phyloP scores from a whole-genome alignment of 108 stramenopile genomes.

The Poteriospumella lacustris region DNA sequence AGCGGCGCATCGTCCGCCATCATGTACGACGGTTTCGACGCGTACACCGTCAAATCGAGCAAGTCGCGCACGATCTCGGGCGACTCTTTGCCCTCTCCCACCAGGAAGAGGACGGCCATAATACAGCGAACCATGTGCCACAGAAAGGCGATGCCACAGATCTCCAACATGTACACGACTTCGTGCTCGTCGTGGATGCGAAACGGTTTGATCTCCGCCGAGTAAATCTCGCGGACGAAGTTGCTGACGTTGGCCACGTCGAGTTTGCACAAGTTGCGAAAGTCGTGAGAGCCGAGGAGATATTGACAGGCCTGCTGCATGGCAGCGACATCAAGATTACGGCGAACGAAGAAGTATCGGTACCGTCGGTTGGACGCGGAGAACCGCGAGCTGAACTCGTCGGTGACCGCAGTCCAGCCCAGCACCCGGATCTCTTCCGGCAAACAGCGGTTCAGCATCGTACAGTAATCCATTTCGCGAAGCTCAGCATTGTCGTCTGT shows the following conservation, averaged over 20 bases:
- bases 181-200: not conserved
- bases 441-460: slow-evolving; percentile 83
- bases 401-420: slow-evolving; percentile 82
- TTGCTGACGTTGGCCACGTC: slow-evolving; percentile 78
- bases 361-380: slow-evolving; percentile 74
- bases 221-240: slow-evolving; percentile 55
- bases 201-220: slow-evolving; percentile 12
- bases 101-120: slow-evolving; percentile 76
- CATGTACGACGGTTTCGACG: slow-evolving; percentile 84
- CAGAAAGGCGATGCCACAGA: slow-evolving; percentile 86
- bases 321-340: slow-evolving; percentile 60
- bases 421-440: slow-evolving; percentile 81
- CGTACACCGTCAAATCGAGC: slow-evolving; percentile 69
- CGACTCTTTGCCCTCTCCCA: slow-evolving; percentile 76
- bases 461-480: slow-evolving; percentile 82
- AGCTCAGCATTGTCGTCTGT: slow-evolving; percentile 41
- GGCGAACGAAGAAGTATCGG: slow-evolving; percentile 79
- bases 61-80: slow-evolving; percentile 69
- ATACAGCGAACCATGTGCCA: slow-evolving; percentile 99
- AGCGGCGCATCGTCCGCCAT: slow-evolving; percentile 81
- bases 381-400: slow-evolving; percentile 87
- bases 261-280: slow-evolving; percentile 98
- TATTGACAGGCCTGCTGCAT: slow-evolving; percentile 65
- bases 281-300: slow-evolving; percentile 88
- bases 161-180: slow-evolving; percentile 68